Percentiles rank a stretch among this genome's conserved stretches.
Conservation (phyloP, 2,329 filamentous ascomycete genomes). For the Pestalotiopsis sp. region DNA sequence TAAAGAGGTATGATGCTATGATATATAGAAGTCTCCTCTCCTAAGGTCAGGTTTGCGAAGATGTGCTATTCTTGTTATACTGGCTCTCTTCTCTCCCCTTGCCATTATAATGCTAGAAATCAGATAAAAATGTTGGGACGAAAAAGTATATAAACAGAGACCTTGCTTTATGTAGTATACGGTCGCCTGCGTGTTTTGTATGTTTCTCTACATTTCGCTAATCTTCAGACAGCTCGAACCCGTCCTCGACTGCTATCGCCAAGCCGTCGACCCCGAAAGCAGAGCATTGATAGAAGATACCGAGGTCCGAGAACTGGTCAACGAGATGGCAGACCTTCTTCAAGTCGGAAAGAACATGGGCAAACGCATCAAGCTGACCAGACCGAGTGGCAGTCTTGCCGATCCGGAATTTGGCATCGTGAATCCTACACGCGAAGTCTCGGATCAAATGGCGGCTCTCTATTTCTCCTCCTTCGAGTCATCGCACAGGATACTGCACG, state of each 20-base stretch:
- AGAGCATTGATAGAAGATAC: conserved; percentile 20
- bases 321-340: conserved; percentile 30
- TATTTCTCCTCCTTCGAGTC: conserved; percentile 56
- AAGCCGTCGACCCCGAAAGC: conserved; percentile 22
- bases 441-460: conserved; percentile 43
- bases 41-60: too few relatives aligned
- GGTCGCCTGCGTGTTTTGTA: not conserved
- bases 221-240: conserved; percentile 25
- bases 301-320: conserved; percentile 26
- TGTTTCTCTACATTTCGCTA: conserved; percentile 10
- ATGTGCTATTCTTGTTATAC: too few relatives aligned
- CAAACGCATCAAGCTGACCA: conserved; percentile 32
- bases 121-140: too few relatives aligned
- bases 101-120: too few relatives aligned
- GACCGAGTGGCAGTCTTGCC: conserved; percentile 34
- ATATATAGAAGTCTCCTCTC: too few relatives aligned
- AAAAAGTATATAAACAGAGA: too few relatives aligned
- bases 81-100: too few relatives aligned
- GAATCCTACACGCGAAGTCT: conserved; percentile 30
- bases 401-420: conserved; percentile 24
- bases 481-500: conserved; percentile 54
- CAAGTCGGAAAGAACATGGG: conserved; percentile 37
- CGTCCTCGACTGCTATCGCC: conserved; percentile 31
- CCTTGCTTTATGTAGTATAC: not conserved
- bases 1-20: not conserved